Base-by-base conservation (phyloP, 1,284 basidiomycete species). In the Ustilago shanxiensis region DNA sequence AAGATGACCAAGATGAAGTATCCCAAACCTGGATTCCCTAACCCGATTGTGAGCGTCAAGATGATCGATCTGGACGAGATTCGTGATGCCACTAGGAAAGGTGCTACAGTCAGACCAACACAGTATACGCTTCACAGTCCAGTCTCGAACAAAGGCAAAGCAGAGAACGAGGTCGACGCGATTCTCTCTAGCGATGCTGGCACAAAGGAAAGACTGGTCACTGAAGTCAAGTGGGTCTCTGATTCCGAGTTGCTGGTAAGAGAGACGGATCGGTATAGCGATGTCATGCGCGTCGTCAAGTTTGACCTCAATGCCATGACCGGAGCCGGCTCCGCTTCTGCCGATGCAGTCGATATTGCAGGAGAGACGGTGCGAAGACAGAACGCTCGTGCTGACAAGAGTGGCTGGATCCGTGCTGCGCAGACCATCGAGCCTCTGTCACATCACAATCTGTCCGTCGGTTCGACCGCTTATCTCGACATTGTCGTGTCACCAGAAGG, bases 211-310 rank as follows among this genome's bases (percentile, higher is more conserved):
- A 81, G 86, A 5, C 87, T 91, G 22, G 90, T 95, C 75, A 88
- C 88, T 44, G 93, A 97, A 83, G 91, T 98, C 4, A 89, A 91
- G 3, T 98, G 96, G 96, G 90, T 96, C 3, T 91, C 90, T 26
- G 89, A 92, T 68, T 87, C 89, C 28, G 90, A 89, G n/a, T 87
- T 98, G 57, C 87, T 98, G 4, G 85, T 98, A 49, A 94, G 93
- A 83, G 94, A 97, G 85, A 92, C 94, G 28, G 94, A 94, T 76
- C 66, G 82, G 10, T 61, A 60, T 47, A 83, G 81, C 64, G 81
- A 83, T 50, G 66, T 74, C 24, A 76, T 73, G 70, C 70, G 82
- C 11, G 10, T 78, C 13, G 60, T 83, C 26, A 59, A 68, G 16
- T 82, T 81, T 44, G 76, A 80, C 44, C 58, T 79, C 16, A 26